A percentile compares a stretch with the other conserved stretches of the same genome.
Evolutionary conservation across 2,329 filamentous ascomycete species (phyloP).

Genomic region (Clonostachys byssicola): DNA sequence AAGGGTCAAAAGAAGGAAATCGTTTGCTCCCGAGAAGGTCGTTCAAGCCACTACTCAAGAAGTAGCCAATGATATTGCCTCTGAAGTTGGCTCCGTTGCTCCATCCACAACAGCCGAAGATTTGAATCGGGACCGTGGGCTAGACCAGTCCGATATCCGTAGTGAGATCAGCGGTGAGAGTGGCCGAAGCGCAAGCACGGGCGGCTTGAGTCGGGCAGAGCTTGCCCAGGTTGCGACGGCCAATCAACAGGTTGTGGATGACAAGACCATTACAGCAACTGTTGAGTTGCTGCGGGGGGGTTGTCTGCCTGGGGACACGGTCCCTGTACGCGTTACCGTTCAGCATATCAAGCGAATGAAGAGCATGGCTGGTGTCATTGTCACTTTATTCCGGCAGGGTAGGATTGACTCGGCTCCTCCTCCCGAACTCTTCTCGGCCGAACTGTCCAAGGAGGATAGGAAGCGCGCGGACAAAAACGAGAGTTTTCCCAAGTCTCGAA

Average conservation of each 20-base stretch:
- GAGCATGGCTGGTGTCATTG: constrained; percentile 87
- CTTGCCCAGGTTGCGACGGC: constrained; percentile 27
- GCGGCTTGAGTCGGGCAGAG: constrained; percentile 44
- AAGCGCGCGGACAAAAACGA: constrained; percentile 74
- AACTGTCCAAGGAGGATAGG: constrained; percentile 57
- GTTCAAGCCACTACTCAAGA: constrained; percentile 25
- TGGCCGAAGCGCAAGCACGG: constrained; percentile 61
- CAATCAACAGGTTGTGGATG: constrained; percentile 43
- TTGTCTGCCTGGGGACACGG: constrained; percentile 77
- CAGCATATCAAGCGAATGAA: constrained; percentile 87
- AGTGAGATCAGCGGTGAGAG: constrained; percentile 73
- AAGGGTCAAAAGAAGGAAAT: constrained; percentile 59
- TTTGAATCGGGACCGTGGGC: constrained; percentile 30
- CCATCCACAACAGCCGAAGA: constrained; percentile 34
- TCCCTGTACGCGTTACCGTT: constrained; percentile 76
- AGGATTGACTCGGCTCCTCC: constrained; percentile 75
- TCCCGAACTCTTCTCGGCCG: constrained; percentile 40
- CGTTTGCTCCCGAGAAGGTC: constrained; percentile 10
- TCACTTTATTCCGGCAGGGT: constrained; percentile 87
- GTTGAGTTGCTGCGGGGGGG: constrained; percentile 80
- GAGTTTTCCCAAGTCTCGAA: constrained; percentile 81
- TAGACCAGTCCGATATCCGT: constrained; percentile 47
- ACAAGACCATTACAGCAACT: constrained; percentile 80
- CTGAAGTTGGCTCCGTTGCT: constrained; percentile 31
- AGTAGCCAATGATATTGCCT: constrained; percentile 18